phyloP scores from a whole-genome alignment of 148 eudicot species.

The Nepenthes gracilis region DNA sequence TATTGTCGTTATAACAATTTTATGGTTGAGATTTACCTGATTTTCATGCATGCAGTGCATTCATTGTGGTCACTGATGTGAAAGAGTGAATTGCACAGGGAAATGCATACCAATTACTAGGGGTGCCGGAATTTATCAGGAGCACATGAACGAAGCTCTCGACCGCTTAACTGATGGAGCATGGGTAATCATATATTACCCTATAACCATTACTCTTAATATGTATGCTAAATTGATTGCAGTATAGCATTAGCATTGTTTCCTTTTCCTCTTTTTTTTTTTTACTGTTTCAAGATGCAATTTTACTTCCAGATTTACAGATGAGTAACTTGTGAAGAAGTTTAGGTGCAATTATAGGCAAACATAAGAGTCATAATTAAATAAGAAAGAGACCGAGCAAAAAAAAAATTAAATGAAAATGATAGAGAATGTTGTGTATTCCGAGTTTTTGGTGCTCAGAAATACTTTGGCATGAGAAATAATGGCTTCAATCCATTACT shows the following conservation, averaged over 20 bases:
- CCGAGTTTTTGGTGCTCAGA: no score
- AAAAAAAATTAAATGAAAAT: no score
- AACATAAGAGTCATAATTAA: no score
- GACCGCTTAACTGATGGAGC: slow-evolving; percentile 71
- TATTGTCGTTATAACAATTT: no score
- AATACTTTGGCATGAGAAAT: no score
- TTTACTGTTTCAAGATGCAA: background rate
- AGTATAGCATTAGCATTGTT: no score
- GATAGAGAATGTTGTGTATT: no score
- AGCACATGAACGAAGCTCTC: slow-evolving; percentile 94
- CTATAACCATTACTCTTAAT: background rate
- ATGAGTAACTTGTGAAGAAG: no score
- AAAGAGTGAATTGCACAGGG: slow-evolving; percentile 46
- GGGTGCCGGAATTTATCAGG: slow-evolving; percentile 92
- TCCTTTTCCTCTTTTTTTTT: background rate
- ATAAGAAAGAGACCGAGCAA: no score
- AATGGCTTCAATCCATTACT: no score
- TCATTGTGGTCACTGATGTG: slow-evolving; percentile 14
- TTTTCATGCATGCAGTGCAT: slow-evolving; percentile 14
- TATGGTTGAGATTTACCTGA: background rate
- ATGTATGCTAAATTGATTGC: background rate
- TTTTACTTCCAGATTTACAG: no score
- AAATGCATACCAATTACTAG: slow-evolving; percentile 96
- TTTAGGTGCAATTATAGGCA: no score
- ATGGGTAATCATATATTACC: slow-evolving; percentile 46